Evolutionary conservation across 164 flowering plant species (phyloP), one percentile per base, ranked within the genome.

Genomic region (Sextonia rubra): DNA sequence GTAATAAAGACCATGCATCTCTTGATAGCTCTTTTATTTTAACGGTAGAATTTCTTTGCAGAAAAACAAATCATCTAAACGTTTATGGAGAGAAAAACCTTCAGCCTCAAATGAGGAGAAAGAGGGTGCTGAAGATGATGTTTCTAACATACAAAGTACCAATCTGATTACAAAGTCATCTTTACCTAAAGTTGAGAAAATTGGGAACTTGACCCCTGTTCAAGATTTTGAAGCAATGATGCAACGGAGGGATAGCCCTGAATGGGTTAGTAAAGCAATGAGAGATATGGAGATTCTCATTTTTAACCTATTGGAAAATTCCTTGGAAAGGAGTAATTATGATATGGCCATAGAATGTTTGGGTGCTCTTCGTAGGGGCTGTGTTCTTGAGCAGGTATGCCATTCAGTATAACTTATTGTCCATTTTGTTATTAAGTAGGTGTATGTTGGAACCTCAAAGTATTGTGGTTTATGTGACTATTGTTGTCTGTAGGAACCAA

Each of bases 141-240:
- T 52, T 47, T 11, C 73, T 20, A 81, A 75, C 66, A 75, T 76
- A 49, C 78, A 76, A 66, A 47, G 79, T 63, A 78, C 66, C 64
- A 67, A 70, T 49, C 27, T 73, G 26, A 61, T 66, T 71, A 82
- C 78, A 71, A 72, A 69, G 48, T 77, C 77, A 66, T 74, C 87
- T 30, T 2, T 30, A 22, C 70, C 64, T 63, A 81, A 80, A 64
- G 81, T 85, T 80, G 92, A 83, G 58, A 78, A 79, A 68, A 81
- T 92, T 71, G 89, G 97, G 24, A 78, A 84, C 62, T 60, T 68
- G 71, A 85, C 83, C 68, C 95, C 98, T 52, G 78, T 90, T 37
- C 82, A 89, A 80, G 99, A 95, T 81, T 95, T 92, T 81, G 97
- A 92, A 82, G 85, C 94, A 62, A 91, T 92, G 97, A 82, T 92